Evolutionary conservation across 2,329 filamentous ascomycete species (phyloP), one percentile per base, ranked within the genome.

Genomic region (Calonectria hongkongensis): DNA sequence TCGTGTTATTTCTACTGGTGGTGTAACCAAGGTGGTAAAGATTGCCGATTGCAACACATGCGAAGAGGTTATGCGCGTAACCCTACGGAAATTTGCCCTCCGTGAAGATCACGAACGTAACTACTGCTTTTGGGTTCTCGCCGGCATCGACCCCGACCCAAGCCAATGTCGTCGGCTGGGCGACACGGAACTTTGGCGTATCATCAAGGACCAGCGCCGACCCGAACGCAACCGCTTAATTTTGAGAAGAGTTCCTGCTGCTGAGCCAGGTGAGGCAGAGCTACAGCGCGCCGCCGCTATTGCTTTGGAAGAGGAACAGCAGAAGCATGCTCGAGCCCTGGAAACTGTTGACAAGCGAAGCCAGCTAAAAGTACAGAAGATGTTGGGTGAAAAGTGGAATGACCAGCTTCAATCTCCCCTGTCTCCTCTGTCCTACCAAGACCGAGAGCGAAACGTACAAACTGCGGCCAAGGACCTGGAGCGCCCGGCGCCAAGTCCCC

Each of bases 61-160:
- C 73, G 97, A 98, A 80, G 95, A 98, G 77, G 94, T 98, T 66
- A 96, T 98, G 88, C 90, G 95, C 56, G 94, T 95, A 73, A 98
- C 97, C 0, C 86, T 98, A 54, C 92, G 94, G 77, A 98, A 98
- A 83, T 94, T 98, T 75, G 92, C 93, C 48, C 89, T 98, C 36
- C 94, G 95, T 27, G 95, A 98, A 81, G 94, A 96, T 74, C 95
- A 98, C 80, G 94, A 97, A 82, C 92, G 95, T 79, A 98, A 97
- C 81, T 98, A 98, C 85, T 98, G 96, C 86, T 98, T 99, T 86
- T 98, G 97, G 88, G 93, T 98, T 1, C 88, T 98, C 71, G 93
- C 95, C 76, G 96, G 96, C 64, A 87, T 95, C 47, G 95, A 98
- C 60, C 93, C 96, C 2, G 93, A 97, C 77, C 93, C 95, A 36